Conservation (phyloP, 1,284 basidiomycete species). For the Fomitopsis palustris region DNA sequence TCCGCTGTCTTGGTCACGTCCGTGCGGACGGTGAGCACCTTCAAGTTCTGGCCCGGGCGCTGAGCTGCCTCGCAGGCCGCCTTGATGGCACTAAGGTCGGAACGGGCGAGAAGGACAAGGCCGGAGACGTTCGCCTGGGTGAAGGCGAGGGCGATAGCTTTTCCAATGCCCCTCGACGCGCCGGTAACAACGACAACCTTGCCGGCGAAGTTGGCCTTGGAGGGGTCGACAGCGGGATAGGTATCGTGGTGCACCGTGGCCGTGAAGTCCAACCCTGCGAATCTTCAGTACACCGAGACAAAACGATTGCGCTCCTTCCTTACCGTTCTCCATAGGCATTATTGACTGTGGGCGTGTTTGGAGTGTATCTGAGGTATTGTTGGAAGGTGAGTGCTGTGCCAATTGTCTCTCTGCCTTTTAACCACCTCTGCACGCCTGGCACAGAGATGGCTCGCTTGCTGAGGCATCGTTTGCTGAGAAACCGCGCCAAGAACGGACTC, state of each 20-base stretch:
- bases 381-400: no score
- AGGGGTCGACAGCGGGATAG: conserved; percentile 1
- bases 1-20: conserved; percentile 1
- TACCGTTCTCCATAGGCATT: no score
- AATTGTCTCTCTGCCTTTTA: no score
- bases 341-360: no score
- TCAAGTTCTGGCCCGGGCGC: neutral
- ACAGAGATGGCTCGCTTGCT: no score
- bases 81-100: conserved; percentile 2
- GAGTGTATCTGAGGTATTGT: no score
- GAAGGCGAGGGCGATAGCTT: neutral
- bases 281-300: neutral
- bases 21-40: conserved; percentile 4
- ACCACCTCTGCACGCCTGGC: no score
- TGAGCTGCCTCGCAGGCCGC: conserved; percentile 4
- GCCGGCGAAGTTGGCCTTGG: neutral
- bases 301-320: no score
- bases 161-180: neutral
- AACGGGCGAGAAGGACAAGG: conserved; percentile 4
- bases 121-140: conserved; percentile 1
- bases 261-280: neutral
- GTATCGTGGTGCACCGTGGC: neutral
- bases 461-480: no score
- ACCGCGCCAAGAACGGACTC: no score
- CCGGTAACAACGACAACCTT: conserved; percentile 1